Percentiles rank a stretch among this genome's conserved stretches.
Conservation (phyloP, 75 land plant genomes). For the Cunninghamia lanceolata region DNA sequence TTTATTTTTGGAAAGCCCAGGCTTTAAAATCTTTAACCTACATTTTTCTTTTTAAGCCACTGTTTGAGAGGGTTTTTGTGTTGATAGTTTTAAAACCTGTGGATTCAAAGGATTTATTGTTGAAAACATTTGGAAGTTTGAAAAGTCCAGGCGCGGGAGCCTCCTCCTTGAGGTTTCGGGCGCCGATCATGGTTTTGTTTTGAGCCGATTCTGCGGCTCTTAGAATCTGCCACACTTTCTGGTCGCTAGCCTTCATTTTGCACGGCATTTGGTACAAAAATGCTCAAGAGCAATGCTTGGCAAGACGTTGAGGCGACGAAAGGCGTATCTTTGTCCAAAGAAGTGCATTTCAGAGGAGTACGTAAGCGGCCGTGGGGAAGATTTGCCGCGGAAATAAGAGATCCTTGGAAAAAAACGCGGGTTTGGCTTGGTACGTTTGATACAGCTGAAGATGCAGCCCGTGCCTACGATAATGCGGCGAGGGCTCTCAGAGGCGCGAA, state of each 20-base stretch:
- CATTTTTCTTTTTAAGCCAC: background rate
- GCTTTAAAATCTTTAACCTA: background rate
- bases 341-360: conserved; percentile 35
- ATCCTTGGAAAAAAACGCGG: conserved; percentile 38
- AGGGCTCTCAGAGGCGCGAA: conserved; percentile 31
- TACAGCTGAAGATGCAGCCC: conserved; percentile 38
- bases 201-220: background rate
- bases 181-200: background rate
- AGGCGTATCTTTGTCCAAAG: background rate
- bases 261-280: background rate
- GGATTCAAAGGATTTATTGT: background rate
- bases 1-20: background rate
- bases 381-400: conserved; percentile 35
- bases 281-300: conserved; percentile 9
- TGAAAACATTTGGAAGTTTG: background rate
- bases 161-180: background rate
- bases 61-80: background rate
- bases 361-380: conserved; percentile 41
- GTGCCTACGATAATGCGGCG: conserved; percentile 34
- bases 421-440: conserved; percentile 42
- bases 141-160: background rate
- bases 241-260: background rate
- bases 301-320: conserved; percentile 5
- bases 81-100: background rate
- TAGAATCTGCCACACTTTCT: background rate